A percentile compares a stretch with the other conserved stretches of the same genome.
These are phyloP conservation scores for Cytospora schulzeri DNA, from an alignment of 2,329 filamentous ascomycete species.

Conservation along the genomic window DNA sequence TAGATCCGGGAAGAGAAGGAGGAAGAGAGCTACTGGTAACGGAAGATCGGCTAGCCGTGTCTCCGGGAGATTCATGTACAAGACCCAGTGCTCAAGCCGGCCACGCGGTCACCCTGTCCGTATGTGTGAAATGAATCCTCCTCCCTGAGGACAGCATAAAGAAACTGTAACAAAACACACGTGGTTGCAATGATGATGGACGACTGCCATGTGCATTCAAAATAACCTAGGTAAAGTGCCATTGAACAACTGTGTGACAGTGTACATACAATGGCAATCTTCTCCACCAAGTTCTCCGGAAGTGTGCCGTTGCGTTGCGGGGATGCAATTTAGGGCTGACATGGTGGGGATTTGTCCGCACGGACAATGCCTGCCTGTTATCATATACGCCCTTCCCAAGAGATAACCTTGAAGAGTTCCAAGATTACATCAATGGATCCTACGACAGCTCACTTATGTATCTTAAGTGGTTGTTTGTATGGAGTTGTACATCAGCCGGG, in stretches of 20 bases:
- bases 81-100: constrained; percentile 3
- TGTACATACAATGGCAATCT: not conserved
- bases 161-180: not conserved
- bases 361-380: too few species aligned
- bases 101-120: not conserved
- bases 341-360: too few species aligned
- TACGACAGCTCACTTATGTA: too few species aligned
- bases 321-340: not conserved
- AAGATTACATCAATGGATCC: too few species aligned
- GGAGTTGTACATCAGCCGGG: too few species aligned
- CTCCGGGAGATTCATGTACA: not conserved
- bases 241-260: not conserved
- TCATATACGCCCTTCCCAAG: too few species aligned
- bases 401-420: too few species aligned
- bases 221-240: too few species aligned
- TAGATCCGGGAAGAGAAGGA: not conserved
- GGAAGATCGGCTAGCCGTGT: constrained; percentile 18
- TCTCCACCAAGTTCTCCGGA: not conserved
- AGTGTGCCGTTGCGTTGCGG: constrained; percentile 9
- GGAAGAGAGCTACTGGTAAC: not conserved
- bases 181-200: too few species aligned
- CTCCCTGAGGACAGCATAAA: too few species aligned
- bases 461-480: too few species aligned
- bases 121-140: not conserved
- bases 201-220: too few species aligned